Evolutionary conservation across 1,139 yeast genomes (phyloP).

Genomic region (Magnusiomyces tetraspermus): DNA sequence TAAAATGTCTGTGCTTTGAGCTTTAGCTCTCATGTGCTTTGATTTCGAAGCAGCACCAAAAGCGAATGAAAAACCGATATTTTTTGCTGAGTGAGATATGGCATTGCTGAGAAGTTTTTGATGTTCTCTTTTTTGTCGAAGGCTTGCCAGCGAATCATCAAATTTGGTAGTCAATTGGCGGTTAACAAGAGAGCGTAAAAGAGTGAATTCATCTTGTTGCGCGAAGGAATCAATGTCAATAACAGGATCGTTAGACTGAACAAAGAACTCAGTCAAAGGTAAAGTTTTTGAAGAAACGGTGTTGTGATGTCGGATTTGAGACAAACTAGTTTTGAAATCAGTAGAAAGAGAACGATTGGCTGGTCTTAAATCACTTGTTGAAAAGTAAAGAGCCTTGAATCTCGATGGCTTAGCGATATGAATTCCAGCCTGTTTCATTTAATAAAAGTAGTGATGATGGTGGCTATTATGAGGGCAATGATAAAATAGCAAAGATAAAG

Average conservation of each 20-base stretch:
- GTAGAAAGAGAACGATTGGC: background rate
- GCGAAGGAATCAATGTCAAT: background rate
- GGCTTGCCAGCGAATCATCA: background rate
- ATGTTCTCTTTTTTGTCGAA: background rate
- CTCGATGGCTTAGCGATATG: background rate
- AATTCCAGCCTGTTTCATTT: slow-evolving; percentile 1
- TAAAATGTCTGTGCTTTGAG: background rate
- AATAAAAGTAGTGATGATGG: background rate
- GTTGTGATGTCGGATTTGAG: background rate
- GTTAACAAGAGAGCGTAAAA: background rate
- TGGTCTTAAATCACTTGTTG: background rate
- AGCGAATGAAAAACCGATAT: background rate
- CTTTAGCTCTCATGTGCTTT: background rate
- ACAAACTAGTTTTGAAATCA: background rate
- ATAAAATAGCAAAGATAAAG: background rate
- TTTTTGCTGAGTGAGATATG: background rate
- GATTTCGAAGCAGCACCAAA: background rate
- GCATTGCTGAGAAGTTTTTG: background rate
- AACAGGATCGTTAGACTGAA: background rate
- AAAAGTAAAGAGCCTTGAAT: background rate
- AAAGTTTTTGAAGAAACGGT: background rate
- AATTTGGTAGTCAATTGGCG: background rate
- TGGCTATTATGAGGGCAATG: no score
- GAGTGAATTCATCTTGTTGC: slow-evolving; percentile 1
- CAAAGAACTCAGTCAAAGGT: background rate